phyloP scores from a whole-genome alignment of 345 rosid species.

The Cardiospermum halicacabum region DNA sequence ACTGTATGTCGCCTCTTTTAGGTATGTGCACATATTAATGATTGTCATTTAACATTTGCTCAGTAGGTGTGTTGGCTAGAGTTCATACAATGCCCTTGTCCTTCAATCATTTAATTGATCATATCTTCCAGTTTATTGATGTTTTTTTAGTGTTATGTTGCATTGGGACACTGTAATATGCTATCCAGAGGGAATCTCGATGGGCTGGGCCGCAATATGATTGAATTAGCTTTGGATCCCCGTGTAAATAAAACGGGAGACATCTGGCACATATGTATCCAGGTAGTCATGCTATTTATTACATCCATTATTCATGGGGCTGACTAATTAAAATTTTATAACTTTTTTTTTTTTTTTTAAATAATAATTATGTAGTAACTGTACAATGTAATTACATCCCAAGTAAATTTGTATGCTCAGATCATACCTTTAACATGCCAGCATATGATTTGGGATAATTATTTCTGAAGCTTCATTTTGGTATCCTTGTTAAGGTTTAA shows the following conservation, averaged over 20 bases:
- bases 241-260: slow-evolving; percentile 74
- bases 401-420: background rate
- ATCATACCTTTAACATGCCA: background rate
- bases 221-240: slow-evolving; percentile 73
- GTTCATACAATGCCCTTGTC: background rate
- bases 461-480: background rate
- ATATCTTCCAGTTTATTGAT: background rate
- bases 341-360: no score
- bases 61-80: background rate
- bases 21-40: background rate
- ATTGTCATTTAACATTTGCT: background rate
- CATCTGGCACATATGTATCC: slow-evolving; percentile 76
- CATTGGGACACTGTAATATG: slow-evolving; percentile 1
- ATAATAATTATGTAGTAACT: no score
- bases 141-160: background rate
- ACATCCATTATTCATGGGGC: background rate
- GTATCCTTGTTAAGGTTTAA: background rate
- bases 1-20: background rate
- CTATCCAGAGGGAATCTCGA: slow-evolving; percentile 34
- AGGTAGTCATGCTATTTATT: slow-evolving; percentile 42
- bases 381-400: background rate
- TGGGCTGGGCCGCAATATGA: slow-evolving; percentile 35
- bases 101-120: background rate
- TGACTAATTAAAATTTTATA: background rate
- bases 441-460: background rate